Conservation (phyloP, 768 basidiomycete genomes). For the Sporobolomyces pararoseus region DNA sequence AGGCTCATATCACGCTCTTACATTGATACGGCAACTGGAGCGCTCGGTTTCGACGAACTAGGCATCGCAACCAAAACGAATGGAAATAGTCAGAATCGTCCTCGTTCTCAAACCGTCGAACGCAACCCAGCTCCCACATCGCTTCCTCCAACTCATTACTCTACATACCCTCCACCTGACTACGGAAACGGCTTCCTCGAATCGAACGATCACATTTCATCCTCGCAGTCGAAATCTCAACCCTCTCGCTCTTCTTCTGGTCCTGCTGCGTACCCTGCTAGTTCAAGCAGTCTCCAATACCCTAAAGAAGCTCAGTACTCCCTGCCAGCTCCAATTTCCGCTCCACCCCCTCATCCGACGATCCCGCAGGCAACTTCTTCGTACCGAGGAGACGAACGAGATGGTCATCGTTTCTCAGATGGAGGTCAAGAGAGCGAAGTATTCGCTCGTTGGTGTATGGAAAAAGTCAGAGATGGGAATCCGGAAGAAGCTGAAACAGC, state of each 20-base stretch:
- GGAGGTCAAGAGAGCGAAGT: not conserved
- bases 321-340: not conserved
- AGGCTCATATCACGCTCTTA: not conserved
- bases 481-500: not conserved
- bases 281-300: not conserved
- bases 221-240: not conserved
- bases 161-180: not conserved
- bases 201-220: too few species aligned
- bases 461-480: not conserved
- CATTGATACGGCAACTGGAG: slow-evolving; percentile 15
- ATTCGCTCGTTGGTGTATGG: not conserved
- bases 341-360: not conserved
- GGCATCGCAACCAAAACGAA: too few species aligned
- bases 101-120: not conserved
- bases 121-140: too few species aligned
- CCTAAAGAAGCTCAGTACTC: not conserved
- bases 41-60: slow-evolving; percentile 2
- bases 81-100: not conserved
- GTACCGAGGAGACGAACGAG: not conserved
- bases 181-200: too few species aligned
- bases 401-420: not conserved
- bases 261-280: not conserved
- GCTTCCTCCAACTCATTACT: not conserved
- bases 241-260: not conserved
- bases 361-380: too few species aligned